Conservation (phyloP, 1,284 basidiomycete species). For the Chondrostereum purpureum region DNA sequence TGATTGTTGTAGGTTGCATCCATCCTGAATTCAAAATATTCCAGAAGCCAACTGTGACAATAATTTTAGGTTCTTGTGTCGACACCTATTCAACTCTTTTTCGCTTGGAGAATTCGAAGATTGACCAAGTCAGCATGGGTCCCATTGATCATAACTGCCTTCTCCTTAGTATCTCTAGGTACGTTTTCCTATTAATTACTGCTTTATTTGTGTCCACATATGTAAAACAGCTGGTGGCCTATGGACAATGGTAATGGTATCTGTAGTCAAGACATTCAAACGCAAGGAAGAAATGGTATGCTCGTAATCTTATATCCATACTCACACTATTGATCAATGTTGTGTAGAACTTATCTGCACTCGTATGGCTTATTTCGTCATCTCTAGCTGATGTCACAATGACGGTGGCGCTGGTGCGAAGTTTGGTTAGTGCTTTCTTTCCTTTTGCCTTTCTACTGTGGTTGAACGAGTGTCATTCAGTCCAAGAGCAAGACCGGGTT, state of each 20-base stretch:
- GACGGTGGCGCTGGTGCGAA: not conserved
- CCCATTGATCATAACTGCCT: slow-evolving; percentile 27
- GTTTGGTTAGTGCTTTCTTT: not conserved
- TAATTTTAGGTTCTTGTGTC: slow-evolving; percentile 39
- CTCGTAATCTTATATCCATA: too few species aligned
- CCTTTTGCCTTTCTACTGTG: too few species aligned
- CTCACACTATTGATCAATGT: too few species aligned
- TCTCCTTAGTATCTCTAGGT: slow-evolving; percentile 36
- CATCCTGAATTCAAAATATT: too few species aligned
- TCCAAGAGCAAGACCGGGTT: slow-evolving; percentile 33
- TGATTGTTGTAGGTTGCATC: slow-evolving; percentile 28
- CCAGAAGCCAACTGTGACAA: too few species aligned
- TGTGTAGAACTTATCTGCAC: not conserved
- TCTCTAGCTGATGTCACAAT: not conserved
- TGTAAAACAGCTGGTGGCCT: not conserved
- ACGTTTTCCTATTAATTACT: too few species aligned
- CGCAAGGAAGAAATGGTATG: not conserved
- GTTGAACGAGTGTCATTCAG: too few species aligned
- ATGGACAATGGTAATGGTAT: not conserved
- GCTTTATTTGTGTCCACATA: too few species aligned
- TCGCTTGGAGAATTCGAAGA: slow-evolving; percentile 42
- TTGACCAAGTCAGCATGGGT: slow-evolving; percentile 35
- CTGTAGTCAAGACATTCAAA: not conserved
- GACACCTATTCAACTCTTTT: slow-evolving; percentile 46
- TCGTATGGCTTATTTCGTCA: not conserved